Evolutionary conservation across 352 stramenopile genomes (phyloP).

Genomic region (Aphanomyces stellatus): DNA sequence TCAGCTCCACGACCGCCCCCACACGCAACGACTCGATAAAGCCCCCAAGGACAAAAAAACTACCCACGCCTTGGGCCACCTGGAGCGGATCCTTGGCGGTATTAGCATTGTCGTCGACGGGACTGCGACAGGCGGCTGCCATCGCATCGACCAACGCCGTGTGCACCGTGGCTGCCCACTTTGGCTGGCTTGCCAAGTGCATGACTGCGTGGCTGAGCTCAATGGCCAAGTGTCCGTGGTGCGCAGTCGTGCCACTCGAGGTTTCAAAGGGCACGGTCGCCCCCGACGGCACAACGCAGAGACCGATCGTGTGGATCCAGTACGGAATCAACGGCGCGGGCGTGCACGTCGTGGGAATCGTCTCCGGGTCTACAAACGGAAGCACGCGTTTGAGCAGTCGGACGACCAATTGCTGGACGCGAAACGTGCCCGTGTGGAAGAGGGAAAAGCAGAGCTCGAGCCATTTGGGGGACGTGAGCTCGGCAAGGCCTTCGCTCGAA

Average conservation of each 20-base stretch:
- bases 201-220: conserved; percentile 2
- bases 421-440: conserved; percentile 32
- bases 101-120: too few species aligned
- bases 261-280: neutral
- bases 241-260: neutral
- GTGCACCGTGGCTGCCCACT: neutral
- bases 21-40: conserved; percentile 24
- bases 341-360: conserved; percentile 4
- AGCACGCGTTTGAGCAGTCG: conserved; percentile 45
- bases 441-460: conserved; percentile 46
- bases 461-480: conserved; percentile 33
- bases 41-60: conserved; percentile 23
- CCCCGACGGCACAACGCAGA: conserved; percentile 20
- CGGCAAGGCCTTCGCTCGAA: conserved; percentile 41
- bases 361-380: conserved; percentile 26
- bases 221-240: neutral
- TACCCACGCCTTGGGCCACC: conserved; percentile 17
- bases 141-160: neutral
- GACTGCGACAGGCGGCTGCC: neutral
- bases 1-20: conserved; percentile 24
- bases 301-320: conserved; percentile 38
- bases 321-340: conserved; percentile 37
- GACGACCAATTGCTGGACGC: conserved; percentile 57
- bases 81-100: neutral
- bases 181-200: neutral